Percentiles rank a stretch among this genome's conserved stretches.
Conservation (phyloP, 2,329 filamentous ascomycete species). For the Chalaropsis ovoidea region DNA sequence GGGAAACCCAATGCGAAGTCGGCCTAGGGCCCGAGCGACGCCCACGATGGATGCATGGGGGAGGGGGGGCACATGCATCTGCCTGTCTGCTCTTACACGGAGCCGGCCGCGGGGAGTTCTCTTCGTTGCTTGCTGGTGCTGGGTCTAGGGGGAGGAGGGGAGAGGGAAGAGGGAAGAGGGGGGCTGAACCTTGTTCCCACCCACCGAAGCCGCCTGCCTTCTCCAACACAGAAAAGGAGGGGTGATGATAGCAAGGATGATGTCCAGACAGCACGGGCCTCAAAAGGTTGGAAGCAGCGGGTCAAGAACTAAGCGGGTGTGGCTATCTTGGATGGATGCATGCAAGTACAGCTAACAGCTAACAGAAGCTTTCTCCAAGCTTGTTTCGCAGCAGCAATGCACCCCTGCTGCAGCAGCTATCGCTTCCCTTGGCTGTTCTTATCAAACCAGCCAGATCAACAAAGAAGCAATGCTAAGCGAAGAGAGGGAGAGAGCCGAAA, state of each 20-base stretch:
- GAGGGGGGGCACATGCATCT: background rate
- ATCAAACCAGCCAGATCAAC: background rate
- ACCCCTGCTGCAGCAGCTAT: background rate
- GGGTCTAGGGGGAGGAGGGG: background rate
- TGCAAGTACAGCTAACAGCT: background rate
- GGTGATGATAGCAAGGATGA: constrained; percentile 7
- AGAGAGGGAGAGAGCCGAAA: background rate
- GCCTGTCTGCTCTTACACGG: background rate
- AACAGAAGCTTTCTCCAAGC: background rate
- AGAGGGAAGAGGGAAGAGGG: background rate
- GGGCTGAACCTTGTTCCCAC: background rate
- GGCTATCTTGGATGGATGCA: background rate
- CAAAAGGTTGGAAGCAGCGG: background rate
- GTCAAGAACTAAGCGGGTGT: background rate
- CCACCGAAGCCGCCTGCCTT: background rate
- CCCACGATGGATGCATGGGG: background rate
- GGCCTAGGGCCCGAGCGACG: background rate
- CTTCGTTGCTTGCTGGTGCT: background rate
- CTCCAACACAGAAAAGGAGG: background rate
- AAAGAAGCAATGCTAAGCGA: constrained; percentile 7
- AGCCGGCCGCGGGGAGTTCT: background rate
- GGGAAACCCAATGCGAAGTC: constrained; percentile 6
- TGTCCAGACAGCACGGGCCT: background rate
- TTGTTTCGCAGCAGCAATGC: background rate
- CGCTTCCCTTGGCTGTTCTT: background rate